Evolutionary conservation across 345 rosid genomes (phyloP), one percentile per base, ranked within the genome.

Genomic region (Carallia pectinifolia): DNA sequence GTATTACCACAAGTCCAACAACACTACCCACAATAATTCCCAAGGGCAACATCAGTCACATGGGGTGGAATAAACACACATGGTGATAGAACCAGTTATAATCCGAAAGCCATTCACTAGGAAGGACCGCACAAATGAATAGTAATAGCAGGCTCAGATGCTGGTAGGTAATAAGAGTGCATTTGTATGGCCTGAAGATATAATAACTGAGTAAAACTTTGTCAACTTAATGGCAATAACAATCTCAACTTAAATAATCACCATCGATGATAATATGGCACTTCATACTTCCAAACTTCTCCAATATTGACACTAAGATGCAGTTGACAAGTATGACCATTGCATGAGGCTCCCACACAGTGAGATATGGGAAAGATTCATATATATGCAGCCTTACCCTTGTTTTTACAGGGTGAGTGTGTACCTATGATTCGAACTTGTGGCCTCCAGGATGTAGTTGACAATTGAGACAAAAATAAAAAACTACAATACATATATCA

Each of bases 21-120:
- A 84, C 65, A 81, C 85, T 86, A 88, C 80, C 88, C 87, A 86
- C 87, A 85, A 84, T 69, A 83, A 75, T 82, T 79, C 85, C 81
- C 83, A 82, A 74, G 66, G 77, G 59, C 66, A 77, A 60, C 64
- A 83, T 81, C 82, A 85, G 87, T 66, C 48, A 72, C 53, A 74
- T 61, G 59, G 67, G 53, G 69, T 72, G 60, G 54, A 67, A 73
- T 67, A 72, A 74, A 68, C 53, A 80, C 33, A 44, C 12, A 44
- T 47, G 75, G 77, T 18, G 62, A 64, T 64, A 65, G 69, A 77
- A 65, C 39, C 60, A 56, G 65, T 70, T 65, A 72, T 38, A 64
- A 68, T 69, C 72, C 79, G 65, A 60, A 58, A 70, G 36, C 29
- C 17, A 70, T 67, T 65, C 74, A 74, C 79, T 82, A 62, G 47